These are phyloP conservation scores for Tricladium varicosporioides DNA, from an alignment of 2,329 filamentous ascomycete genomes.

Conservation along the genomic window DNA sequence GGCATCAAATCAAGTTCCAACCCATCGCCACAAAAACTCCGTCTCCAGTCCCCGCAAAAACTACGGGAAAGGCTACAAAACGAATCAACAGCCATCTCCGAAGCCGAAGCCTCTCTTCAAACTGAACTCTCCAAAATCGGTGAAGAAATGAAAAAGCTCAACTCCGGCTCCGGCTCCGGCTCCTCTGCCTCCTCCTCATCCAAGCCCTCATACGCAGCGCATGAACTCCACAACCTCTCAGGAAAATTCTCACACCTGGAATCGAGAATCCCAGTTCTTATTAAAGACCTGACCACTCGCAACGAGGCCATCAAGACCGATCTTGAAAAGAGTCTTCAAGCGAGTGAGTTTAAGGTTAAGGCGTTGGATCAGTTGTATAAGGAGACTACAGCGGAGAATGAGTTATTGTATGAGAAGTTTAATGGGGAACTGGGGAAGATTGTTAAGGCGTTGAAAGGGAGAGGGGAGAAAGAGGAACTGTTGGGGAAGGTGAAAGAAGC, in stretches of 20 bases:
- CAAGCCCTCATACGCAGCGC: neutral
- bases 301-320: conserved; percentile 67
- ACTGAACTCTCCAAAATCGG: conserved; percentile 78
- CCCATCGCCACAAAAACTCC: conserved; percentile 45
- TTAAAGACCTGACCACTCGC: conserved; percentile 58
- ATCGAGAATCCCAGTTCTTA: conserved; percentile 57
- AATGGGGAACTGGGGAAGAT: conserved; percentile 88
- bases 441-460: conserved; percentile 69
- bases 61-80: conserved; percentile 81
- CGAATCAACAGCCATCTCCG: conserved; percentile 72
- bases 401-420: conserved; percentile 87
- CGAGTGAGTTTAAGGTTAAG: conserved; percentile 74
- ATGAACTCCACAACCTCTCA: conserved; percentile 42
- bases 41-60: conserved; percentile 70
- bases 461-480: conserved; percentile 77
- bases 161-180: conserved; percentile 38
- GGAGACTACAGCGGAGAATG: conserved; percentile 85
- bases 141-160: conserved; percentile 69
- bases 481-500: conserved; percentile 68
- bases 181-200: neutral
- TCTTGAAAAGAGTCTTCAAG: conserved; percentile 67
- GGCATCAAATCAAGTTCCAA: conserved; percentile 5
- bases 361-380: conserved; percentile 87
- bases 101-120: conserved; percentile 67
- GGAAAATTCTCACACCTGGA: conserved; percentile 66